Evolutionary conservation across 306 rosid species (phyloP).

Genomic region (Vicia faba): DNA sequence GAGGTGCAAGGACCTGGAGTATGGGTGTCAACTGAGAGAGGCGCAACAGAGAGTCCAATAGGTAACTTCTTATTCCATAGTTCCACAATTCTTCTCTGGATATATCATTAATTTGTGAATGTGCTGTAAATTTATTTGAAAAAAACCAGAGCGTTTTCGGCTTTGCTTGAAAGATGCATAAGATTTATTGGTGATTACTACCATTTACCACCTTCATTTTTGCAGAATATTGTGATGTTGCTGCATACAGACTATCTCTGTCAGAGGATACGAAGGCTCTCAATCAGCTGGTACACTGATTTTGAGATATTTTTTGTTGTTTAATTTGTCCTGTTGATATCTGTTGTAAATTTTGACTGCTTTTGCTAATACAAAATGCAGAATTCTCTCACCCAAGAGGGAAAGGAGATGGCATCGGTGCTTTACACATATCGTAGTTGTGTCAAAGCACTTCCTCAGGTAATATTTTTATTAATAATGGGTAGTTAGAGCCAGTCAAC

Average conservation of each 20-base stretch:
- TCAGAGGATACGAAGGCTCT: slow-evolving; percentile 99
- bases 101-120: slow-evolving; percentile 11
- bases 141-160: background rate
- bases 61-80: slow-evolving; percentile 49
- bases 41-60: slow-evolving; percentile 85
- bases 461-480: slow-evolving; percentile 39
- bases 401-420: slow-evolving; percentile 94
- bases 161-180: slow-evolving; percentile 22
- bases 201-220: background rate
- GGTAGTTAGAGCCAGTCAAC: slow-evolving; percentile 8
- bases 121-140: slow-evolving; percentile 13
- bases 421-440: slow-evolving; percentile 97
- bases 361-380: slow-evolving; percentile 45
- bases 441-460: slow-evolving; percentile 99
- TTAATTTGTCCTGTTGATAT: slow-evolving; percentile 1
- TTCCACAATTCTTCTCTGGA: slow-evolving; percentile 8
- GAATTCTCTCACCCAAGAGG: slow-evolving; percentile 84
- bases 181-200: slow-evolving; percentile 6
- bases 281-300: slow-evolving; percentile 78
- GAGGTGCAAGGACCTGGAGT: slow-evolving; percentile 94
- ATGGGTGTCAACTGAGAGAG: slow-evolving; percentile 86
- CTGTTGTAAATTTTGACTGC: slow-evolving; percentile 17
- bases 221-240: slow-evolving; percentile 88
- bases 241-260: slow-evolving; percentile 87
- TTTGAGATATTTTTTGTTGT: slow-evolving; percentile 23